Evolutionary conservation across 2,329 filamentous ascomycete genomes (phyloP).

Genomic region (Monilinia fructicola): DNA sequence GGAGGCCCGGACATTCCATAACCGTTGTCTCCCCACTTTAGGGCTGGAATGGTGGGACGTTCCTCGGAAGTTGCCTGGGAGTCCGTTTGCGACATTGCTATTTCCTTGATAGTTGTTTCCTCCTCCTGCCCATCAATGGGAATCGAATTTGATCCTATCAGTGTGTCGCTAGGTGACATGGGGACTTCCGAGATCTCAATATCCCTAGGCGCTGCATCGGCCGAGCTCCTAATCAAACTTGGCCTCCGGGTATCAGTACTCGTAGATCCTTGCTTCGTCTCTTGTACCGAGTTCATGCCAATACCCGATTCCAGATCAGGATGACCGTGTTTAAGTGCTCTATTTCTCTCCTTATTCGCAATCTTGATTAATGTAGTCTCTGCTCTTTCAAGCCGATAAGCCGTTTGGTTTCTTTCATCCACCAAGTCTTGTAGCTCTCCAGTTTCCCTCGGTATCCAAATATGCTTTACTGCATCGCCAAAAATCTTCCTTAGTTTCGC

Average conservation of each 20-base stretch:
- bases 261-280: background rate
- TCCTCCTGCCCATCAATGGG: conserved; percentile 6
- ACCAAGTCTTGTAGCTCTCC: conserved; percentile 60
- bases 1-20: conserved; percentile 31
- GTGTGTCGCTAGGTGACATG: background rate
- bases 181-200: conserved; percentile 4
- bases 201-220: background rate
- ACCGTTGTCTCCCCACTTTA: conserved; percentile 24
- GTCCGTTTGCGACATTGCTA: conserved; percentile 4
- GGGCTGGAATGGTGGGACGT: background rate
- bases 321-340: conserved; percentile 52
- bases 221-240: background rate
- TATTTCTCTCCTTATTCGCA: conserved; percentile 55
- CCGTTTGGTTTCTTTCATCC: conserved; percentile 56
- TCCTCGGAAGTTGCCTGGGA: background rate
- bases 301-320: conserved; percentile 40
- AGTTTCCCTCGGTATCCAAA: conserved; percentile 62
- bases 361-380: conserved; percentile 62
- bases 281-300: conserved; percentile 21
- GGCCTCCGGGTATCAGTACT: background rate
- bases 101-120: conserved; percentile 20
- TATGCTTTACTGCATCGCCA: conserved; percentile 59
- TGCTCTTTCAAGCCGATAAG: conserved; percentile 62
- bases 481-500: conserved; percentile 59
- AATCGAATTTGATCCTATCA: background rate